phyloP scores from a whole-genome alignment of 2,329 filamentous ascomycete genomes.

The Clarireedia homoeocarpa region DNA sequence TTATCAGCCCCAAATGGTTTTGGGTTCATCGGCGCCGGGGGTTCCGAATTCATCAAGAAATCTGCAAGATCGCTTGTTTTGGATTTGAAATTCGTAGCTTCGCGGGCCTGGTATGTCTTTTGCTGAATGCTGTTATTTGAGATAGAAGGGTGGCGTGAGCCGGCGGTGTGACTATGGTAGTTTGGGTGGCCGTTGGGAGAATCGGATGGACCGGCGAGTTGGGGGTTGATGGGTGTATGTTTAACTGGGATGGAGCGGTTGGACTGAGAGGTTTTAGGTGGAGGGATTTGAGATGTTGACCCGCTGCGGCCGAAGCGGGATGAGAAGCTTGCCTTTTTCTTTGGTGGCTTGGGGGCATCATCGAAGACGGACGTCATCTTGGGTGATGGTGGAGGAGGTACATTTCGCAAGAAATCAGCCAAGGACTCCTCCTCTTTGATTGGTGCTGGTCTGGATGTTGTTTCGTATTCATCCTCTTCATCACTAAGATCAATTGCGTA shows the following conservation, averaged over 20 bases:
- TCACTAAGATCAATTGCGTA: slow-evolving; percentile 80
- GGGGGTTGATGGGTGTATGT: slow-evolving; percentile 25
- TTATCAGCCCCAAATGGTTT: slow-evolving; percentile 3
- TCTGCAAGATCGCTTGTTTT: slow-evolving; percentile 61
- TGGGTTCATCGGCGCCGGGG: slow-evolving; percentile 11
- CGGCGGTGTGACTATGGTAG: slow-evolving; percentile 20
- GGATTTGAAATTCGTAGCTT: slow-evolving; percentile 22
- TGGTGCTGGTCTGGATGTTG: slow-evolving; percentile 15
- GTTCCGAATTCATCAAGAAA: slow-evolving; percentile 44
- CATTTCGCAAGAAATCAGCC: slow-evolving; percentile 65
- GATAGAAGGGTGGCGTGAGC: slow-evolving; percentile 5
- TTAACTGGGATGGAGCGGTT: slow-evolving; percentile 31
- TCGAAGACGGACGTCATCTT: slow-evolving; percentile 19
- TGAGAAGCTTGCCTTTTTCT: slow-evolving; percentile 59
- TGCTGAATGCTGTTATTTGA: slow-evolving; percentile 21
- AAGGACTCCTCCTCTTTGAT: slow-evolving; percentile 54
- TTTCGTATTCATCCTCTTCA: slow-evolving; percentile 29
- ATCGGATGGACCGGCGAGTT: slow-evolving; percentile 41
- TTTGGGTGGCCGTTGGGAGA: slow-evolving; percentile 30
- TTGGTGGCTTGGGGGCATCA: slow-evolving; percentile 11
- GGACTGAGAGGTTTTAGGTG: slow-evolving; percentile 26
- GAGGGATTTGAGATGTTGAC: slow-evolving; percentile 31
- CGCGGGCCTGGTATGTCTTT: slow-evolving; percentile 42
- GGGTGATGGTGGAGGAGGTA: slow-evolving; percentile 53
- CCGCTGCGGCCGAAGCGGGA: slow-evolving; percentile 41